Conservation (phyloP, 345 rosid genomes). For the Balakata baccata region DNA sequence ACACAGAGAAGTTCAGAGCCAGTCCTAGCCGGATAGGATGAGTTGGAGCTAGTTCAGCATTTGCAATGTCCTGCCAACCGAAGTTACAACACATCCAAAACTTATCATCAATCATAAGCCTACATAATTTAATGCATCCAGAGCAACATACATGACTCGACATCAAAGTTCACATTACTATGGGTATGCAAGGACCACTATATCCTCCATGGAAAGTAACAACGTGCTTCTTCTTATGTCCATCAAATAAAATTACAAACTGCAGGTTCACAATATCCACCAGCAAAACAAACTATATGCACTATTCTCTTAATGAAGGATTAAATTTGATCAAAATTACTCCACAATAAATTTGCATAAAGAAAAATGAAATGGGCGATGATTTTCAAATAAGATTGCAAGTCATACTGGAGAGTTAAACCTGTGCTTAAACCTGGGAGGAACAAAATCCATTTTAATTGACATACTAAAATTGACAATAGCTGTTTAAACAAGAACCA, state of each 20-base stretch:
- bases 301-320: background rate
- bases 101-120: background rate
- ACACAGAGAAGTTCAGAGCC: slow-evolving; percentile 69
- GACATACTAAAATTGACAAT: background rate
- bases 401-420: background rate
- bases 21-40: slow-evolving; percentile 69
- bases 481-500: background rate
- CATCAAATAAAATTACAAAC: background rate
- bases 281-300: background rate
- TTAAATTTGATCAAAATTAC: background rate
- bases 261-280: background rate
- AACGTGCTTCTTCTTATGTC: background rate
- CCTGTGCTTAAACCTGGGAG: background rate
- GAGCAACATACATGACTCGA: background rate
- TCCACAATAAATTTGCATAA: no score
- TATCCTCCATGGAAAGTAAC: background rate
- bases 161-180: background rate
- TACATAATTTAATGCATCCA: background rate
- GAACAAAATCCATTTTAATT: background rate
- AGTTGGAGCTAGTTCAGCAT: slow-evolving; percentile 61
- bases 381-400: no score
- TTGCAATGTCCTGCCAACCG: slow-evolving; percentile 52
- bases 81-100: background rate
- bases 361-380: background rate
- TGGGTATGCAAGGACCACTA: background rate